A percentile compares a stretch with the other conserved stretches of the same genome.
Evolutionary conservation across 2,329 filamentous ascomycete species (phyloP).

Genomic region (Scytalidium lignicola): DNA sequence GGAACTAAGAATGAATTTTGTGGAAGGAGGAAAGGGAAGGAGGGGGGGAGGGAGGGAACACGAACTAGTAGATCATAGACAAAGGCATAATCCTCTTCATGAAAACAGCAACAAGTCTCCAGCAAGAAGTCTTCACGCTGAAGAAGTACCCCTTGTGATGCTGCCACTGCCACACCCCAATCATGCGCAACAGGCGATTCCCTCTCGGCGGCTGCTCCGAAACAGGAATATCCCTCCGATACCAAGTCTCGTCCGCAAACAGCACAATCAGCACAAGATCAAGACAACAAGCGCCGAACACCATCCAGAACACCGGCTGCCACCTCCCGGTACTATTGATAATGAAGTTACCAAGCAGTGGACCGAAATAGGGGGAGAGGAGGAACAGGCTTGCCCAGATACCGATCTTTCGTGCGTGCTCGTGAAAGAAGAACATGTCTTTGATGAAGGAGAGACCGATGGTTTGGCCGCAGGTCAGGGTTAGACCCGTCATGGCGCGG

Average conservation of each 20-base stretch:
- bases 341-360: conserved; percentile 29
- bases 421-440: conserved; percentile 52
- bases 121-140: conserved; percentile 15
- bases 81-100: conserved; percentile 12
- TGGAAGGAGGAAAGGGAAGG: neutral
- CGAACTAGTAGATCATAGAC: conserved; percentile 15
- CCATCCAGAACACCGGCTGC: conserved; percentile 26
- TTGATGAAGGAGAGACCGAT: conserved; percentile 29
- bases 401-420: conserved; percentile 45
- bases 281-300: conserved; percentile 17
- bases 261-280: conserved; percentile 20
- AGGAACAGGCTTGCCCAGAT: conserved; percentile 38
- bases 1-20: too few relatives aligned
- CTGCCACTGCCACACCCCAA: conserved; percentile 29
- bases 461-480: conserved; percentile 15
- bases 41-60: neutral
- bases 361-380: conserved; percentile 38
- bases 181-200: conserved; percentile 12
- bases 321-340: conserved; percentile 9
- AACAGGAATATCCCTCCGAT: conserved; percentile 14
- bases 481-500: conserved; percentile 11
- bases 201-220: neutral
- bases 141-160: conserved; percentile 26
- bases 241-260: conserved; percentile 26
- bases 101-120: conserved; percentile 14